These are phyloP conservation scores for Saccharomycopsis schoenii DNA, from an alignment of 805 yeast genomes.

Conservation along the genomic window DNA sequence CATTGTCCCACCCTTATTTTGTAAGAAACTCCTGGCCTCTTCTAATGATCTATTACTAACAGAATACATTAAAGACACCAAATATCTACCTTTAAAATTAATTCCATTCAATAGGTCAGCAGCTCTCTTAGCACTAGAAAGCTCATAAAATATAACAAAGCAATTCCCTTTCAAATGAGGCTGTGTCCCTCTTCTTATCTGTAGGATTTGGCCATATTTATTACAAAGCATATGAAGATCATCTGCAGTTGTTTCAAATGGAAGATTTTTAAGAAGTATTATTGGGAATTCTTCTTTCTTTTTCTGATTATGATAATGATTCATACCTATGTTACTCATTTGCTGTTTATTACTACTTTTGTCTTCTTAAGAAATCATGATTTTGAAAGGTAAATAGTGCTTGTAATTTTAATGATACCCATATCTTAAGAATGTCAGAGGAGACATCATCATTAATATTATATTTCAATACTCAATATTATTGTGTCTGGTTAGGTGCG, in stretches of 20 bases:
- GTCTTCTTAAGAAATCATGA: no score
- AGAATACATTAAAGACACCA: slow-evolving; percentile 28
- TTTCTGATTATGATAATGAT: not conserved
- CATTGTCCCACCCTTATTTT: not conserved
- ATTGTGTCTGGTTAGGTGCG: no score
- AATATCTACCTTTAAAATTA: slow-evolving; percentile 32
- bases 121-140: slow-evolving; percentile 27
- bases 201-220: slow-evolving; percentile 30
- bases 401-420: no score
- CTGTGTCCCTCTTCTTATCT: slow-evolving; percentile 24
- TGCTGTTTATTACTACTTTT: no score
- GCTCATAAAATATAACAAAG: slow-evolving; percentile 28
- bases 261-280: slow-evolving; percentile 33
- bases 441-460: not conserved
- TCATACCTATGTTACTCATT: not conserved
- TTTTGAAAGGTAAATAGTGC: no score
- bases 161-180: slow-evolving; percentile 27
- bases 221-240: slow-evolving; percentile 28
- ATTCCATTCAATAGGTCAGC: slow-evolving; percentile 32
- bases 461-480: not conserved
- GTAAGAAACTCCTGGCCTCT: slow-evolving; percentile 14
- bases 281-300: slow-evolving; percentile 13
- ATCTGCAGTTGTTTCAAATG: slow-evolving; percentile 26
- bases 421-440: not conserved
- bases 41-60: slow-evolving; percentile 25